Percentiles rank a stretch among this genome's conserved stretches.
Evolutionary conservation across 192 early-diverging fungal species (phyloP).

Genomic region (Cetraspora pellucida): DNA sequence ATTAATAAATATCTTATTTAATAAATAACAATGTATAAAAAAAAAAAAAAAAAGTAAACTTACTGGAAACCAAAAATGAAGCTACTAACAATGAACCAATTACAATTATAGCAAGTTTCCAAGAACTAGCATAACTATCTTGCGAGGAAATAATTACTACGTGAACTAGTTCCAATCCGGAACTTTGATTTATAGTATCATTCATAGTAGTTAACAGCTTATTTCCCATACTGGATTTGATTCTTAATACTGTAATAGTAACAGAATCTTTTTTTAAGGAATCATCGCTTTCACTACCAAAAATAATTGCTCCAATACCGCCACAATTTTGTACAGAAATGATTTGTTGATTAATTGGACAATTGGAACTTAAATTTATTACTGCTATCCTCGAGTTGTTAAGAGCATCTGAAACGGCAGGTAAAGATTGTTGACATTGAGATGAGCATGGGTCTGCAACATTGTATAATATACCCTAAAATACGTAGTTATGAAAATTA

Average conservation of each 20-base stretch:
- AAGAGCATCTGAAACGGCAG: background rate
- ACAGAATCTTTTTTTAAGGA: background rate
- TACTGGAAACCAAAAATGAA: constrained; percentile 29
- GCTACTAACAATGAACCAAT: constrained; percentile 19
- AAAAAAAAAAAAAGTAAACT: constrained; percentile 4
- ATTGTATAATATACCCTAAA: constrained; percentile 16
- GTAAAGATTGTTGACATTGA: background rate
- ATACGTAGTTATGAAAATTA: background rate
- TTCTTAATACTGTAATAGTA: background rate
- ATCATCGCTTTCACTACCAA: background rate
- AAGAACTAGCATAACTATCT: background rate
- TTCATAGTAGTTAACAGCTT: background rate
- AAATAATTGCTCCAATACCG: constrained; percentile 17
- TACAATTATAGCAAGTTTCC: constrained; percentile 31
- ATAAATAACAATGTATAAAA: background rate
- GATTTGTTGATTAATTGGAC: constrained; percentile 15
- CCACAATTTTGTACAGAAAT: background rate
- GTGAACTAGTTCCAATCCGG: background rate
- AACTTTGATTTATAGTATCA: background rate
- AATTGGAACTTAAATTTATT: background rate
- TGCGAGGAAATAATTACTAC: constrained; percentile 4
- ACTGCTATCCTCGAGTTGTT: constrained; percentile 8
- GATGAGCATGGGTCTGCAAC: background rate
- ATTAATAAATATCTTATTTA: background rate
- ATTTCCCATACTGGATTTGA: background rate